A percentile compares a stretch with the other conserved stretches of the same genome.
Evolutionary conservation across 106 monocot genomes (phyloP).

Genomic region (Gastrodia elata): DNA sequence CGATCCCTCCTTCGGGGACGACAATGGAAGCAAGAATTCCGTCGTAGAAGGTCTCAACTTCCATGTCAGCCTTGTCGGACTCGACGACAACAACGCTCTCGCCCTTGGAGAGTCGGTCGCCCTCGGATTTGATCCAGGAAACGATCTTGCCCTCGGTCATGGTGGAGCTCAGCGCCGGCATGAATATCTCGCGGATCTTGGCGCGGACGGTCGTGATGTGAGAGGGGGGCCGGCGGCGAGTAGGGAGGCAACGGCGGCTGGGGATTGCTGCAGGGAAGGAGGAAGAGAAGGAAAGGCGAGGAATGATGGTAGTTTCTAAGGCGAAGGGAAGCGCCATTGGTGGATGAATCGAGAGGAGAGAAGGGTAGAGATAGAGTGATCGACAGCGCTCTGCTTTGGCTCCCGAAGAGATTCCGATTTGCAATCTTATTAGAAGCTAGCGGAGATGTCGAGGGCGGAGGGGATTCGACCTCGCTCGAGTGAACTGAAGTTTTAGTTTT

Average conservation of each 20-base stretch:
- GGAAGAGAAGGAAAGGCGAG: constrained; percentile 24
- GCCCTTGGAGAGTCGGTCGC: constrained; percentile 79
- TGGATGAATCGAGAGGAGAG: neutral
- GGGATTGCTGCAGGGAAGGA: constrained; percentile 1
- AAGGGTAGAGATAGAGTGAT: neutral
- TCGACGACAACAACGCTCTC: constrained; percentile 95
- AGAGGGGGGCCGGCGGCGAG: neutral
- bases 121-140: constrained; percentile 82
- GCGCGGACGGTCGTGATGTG: constrained; percentile 23
- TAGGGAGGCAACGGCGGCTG: neutral
- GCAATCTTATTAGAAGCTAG: neutral
- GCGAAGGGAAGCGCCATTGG: constrained; percentile 28
- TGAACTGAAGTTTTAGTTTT: no score
- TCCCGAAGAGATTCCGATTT: neutral
- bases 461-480: no score
- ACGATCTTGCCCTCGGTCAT: constrained; percentile 99
- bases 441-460: constrained; percentile 2
- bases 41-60: constrained; percentile 97
- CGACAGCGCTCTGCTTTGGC: neutral
- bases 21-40: constrained; percentile 96
- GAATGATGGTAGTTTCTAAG: neutral
- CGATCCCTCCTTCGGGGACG: constrained; percentile 69
- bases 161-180: constrained; percentile 98
- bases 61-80: constrained; percentile 99
- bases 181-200: constrained; percentile 99